phyloP scores from a whole-genome alignment of 2,329 filamentous ascomycete genomes.

The Rhinocladiella similis region DNA sequence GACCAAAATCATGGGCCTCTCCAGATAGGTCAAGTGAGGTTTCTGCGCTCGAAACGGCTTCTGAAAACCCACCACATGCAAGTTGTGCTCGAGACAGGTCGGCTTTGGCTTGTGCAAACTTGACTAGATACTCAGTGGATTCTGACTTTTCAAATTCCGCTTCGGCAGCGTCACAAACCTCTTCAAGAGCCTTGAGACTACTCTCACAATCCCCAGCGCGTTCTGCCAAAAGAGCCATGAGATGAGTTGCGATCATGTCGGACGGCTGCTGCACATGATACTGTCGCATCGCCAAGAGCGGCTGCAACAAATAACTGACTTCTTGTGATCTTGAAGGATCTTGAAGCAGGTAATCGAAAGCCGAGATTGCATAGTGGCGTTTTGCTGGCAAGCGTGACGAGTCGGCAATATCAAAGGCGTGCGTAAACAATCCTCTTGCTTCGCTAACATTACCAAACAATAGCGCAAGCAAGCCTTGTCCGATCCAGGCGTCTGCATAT shows the following conservation, averaged over 20 bases:
- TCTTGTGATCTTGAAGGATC: conserved; percentile 48
- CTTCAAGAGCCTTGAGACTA: conserved; percentile 64
- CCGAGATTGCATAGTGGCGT: conserved; percentile 74
- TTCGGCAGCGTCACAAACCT: conserved; percentile 71
- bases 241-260: conserved; percentile 72
- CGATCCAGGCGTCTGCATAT: conserved; percentile 89
- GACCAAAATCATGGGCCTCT: conserved; percentile 67
- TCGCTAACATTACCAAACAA: conserved; percentile 73
- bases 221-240: conserved; percentile 79
- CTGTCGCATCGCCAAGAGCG: conserved; percentile 85
- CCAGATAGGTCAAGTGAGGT: conserved; percentile 73
- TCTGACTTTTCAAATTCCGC: conserved; percentile 82
- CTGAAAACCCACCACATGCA: conserved; percentile 62
- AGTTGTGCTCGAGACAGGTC: conserved; percentile 86
- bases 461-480: conserved; percentile 82
- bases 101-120: conserved; percentile 78
- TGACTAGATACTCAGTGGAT: conserved; percentile 69
- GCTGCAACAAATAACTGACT: conserved; percentile 67
- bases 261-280: conserved; percentile 69
- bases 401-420: conserved; percentile 89
- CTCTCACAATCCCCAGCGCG: conserved; percentile 68
- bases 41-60: conserved; percentile 77
- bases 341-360: conserved; percentile 77
- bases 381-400: conserved; percentile 72
- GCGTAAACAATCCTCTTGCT: conserved; percentile 81